A percentile compares a stretch with the other conserved stretches of the same genome.
phyloP scores from a whole-genome alignment of 108 stramenopile species.

The Chaetoceros tenuissimus region DNA sequence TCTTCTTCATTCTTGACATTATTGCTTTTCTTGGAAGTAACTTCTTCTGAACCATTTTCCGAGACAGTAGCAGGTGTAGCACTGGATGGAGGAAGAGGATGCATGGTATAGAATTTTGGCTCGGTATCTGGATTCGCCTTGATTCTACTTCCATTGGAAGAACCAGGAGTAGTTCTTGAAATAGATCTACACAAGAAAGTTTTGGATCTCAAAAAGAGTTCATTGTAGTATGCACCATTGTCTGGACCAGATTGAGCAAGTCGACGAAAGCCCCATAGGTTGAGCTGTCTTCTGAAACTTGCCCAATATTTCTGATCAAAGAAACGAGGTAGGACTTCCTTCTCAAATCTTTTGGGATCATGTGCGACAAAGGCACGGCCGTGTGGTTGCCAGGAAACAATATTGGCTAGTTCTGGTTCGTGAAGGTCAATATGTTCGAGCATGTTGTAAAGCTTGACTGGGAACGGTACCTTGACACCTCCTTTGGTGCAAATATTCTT shows the following conservation, averaged over 20 bases:
- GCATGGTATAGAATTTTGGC: slow-evolving; percentile 67
- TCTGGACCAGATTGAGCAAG: slow-evolving; percentile 54
- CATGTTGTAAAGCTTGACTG: slow-evolving; percentile 70
- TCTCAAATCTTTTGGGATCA: slow-evolving; percentile 69
- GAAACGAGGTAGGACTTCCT: slow-evolving; percentile 72
- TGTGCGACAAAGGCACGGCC: slow-evolving; percentile 82
- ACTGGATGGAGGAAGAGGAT: too few species aligned
- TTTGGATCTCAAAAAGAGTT: slow-evolving; percentile 61
- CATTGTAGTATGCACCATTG: slow-evolving; percentile 70
- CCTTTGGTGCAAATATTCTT: too few species aligned
- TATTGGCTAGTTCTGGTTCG: slow-evolving; percentile 35
- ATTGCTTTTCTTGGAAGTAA: too few species aligned
- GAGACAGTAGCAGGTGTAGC: too few species aligned
- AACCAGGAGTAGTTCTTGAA: slow-evolving; percentile 67
- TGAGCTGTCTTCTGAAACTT: slow-evolving; percentile 86
- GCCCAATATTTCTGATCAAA: slow-evolving; percentile 85
- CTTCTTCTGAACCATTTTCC: too few species aligned
- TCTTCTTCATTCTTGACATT: too few species aligned
- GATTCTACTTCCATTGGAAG: slow-evolving; percentile 67
- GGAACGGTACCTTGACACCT: too few species aligned
- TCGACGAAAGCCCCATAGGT: slow-evolving; percentile 85
- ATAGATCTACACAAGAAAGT: slow-evolving; percentile 48
- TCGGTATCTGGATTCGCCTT: slow-evolving; percentile 72
- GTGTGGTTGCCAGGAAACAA: slow-evolving; percentile 81
- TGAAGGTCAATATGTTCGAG: slow-evolving; percentile 48